Base-by-base conservation (phyloP, 257 asterid genomes). In the Solanum etuberosum region DNA sequence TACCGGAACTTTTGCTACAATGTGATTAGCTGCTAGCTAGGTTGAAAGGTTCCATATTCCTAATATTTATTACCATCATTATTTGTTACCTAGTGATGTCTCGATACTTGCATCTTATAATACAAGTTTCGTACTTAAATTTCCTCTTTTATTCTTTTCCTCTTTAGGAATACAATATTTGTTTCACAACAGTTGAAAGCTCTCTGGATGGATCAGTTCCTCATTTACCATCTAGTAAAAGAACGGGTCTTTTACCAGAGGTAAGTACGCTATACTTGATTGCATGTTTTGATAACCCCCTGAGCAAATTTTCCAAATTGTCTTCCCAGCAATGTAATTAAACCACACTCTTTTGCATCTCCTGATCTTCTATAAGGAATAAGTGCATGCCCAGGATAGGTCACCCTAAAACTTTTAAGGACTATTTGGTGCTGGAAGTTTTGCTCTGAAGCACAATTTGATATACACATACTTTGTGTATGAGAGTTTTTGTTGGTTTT, bases 101-200 rank as follows among this genome's bases (percentile, higher is more conserved):
- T 81, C 11, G 18, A 81, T 51, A 20, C 43, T 48, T 81, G 21
- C 67, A 48, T 48, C 68, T 46, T 4, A 48, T 81, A 48, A 48
- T 81, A 25, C 68, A 31, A 29, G 68, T 31, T 81, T 48, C 40
- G 21, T 48, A 48, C 43, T 48, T 81, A 18, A 48, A 51, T 48
- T 46, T 46, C 68, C 85, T 86, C 84, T 86, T 78, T 43, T 40
- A 37, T 77, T 88, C 51, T 83, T 77, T 81, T 73, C n/a, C 71
- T 88, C 88, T 86, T 81, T 95, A 97, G 99, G 99, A 97, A 86
- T 97, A 94, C 91, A 97, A 97, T 89, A 96, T 97, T 86, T 97
- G 99, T 89, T 97, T 97, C 94, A 97, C 99, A 25, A 97, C 99
- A 29, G 99, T 96, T 86, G 97, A 97, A 83, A 92, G 95, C 89